Evolutionary conservation across 345 rosid genomes (phyloP), one percentile per base, ranked within the genome.

Genomic region (Eucalyptus erythrocorys): DNA sequence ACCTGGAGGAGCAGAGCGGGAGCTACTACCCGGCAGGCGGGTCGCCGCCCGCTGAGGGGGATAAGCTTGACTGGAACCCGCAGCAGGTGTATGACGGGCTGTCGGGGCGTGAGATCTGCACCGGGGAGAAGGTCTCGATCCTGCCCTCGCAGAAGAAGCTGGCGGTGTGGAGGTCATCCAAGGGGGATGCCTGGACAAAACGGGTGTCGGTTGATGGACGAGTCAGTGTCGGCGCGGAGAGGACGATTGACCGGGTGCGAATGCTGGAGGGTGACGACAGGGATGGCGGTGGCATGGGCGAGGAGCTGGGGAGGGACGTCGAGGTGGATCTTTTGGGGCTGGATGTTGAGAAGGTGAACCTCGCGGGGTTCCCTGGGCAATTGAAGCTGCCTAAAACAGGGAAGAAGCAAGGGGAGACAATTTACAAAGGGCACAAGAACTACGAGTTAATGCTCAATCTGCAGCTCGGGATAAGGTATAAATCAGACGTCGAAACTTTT

Each of bases 401-500:
- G 24, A 96, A 95, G 93, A 94, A 93, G 85, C 99, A 94, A 89
- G 99, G 99, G 34, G 98, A 96, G 86, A 95, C 99, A 2, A 97
- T 97, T 27, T 94, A 93, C 27, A 97, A 94, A 93, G 99, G 97
- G 7, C 99, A 97, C 61, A 96, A 95, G 89, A 97, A 97, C 89
- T 97, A 96, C 86, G 99, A 97, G 14, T 96, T 97, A 71, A 97
- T 97, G 99, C 99, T 97, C 87, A 97, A 97, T 93, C 93, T 89
- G 45, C 88, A 86, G 89, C 92, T 96, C 12, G 97, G 96, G 87
- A 95, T 96, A 89, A 88, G 91, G 92, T 93, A 89, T 34, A 10
- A 49, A 64, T 84, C 87, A 14, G 61, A 34, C 34, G 8, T 59
- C 2, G 11, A 7, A n/a, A 49, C 50, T 81, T 24, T 53, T 37